Evolutionary conservation across 768 basidiomycete genomes (phyloP), one percentile per base, ranked within the genome.

Genomic region (Trametes sanguinea): DNA sequence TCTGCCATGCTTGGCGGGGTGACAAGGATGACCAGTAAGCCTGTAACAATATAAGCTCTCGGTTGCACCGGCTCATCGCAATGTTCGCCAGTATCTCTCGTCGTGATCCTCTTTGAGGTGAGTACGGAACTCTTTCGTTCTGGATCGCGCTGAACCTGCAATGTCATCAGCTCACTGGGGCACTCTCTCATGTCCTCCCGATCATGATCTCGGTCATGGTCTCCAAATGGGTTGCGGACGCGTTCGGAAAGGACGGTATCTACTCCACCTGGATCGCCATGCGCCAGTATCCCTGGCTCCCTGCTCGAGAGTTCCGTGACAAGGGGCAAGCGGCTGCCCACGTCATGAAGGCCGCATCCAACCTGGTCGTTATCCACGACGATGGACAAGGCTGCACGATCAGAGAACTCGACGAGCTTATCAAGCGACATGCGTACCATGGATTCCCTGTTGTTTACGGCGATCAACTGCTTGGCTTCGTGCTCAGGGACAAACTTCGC

Each of bases 171-270:
- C 76, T 90, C n/a, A 90, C 89, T 22, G 89, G 89, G 13, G 89
- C 89, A 3, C 76, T 90, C 30, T 90, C 88, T 13, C 89, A 90
- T 74, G 89, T 90, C n/a, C 77, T 90, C 35, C 89, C 89, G 14
- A 89, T 90, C 70, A 90, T 90, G 89, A 85, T 90, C 48, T 85
- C 84, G 57, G 87, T 90, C 54, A 88, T 89, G 85, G 82, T 84
- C 17, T 79, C 87, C 7, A 90, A 90, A 76, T 90, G 85, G 85
- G 85, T 90, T 9, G 89, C 84, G 6, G 89, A 90, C 68, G 87
- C 86, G 11, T 77, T 88, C 57, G 85, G 83, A 3, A 82, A 81
- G 62, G 86, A 87, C 63, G 87, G 87, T 14, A 88, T 89, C 48
- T 90, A 89, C 68, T 73, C 85, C 32, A 82, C 82, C 16, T 89